Conservation (phyloP, 495 filamentous ascomycete species). For the Aspergillus haitiensis region DNA sequence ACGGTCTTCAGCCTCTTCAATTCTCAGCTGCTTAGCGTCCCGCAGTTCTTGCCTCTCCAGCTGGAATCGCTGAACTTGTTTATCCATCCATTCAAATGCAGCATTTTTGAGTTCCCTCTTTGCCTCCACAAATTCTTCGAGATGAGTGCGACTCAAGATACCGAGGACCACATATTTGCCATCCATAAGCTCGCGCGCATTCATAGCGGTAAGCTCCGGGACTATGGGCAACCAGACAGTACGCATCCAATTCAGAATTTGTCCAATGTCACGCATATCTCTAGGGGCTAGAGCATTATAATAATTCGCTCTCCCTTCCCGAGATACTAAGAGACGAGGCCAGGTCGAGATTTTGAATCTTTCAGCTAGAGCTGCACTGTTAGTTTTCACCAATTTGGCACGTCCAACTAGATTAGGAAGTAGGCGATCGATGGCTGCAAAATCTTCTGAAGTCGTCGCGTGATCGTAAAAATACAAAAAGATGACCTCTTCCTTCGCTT, state of each 20-base stretch:
- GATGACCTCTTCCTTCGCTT: conserved; percentile 90
- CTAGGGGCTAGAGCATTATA: conserved; percentile 80
- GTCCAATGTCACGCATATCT: conserved; percentile 83
- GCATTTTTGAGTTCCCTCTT: conserved; percentile 94
- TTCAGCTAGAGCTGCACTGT: conserved; percentile 66
- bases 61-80: conserved; percentile 83
- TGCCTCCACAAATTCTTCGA: conserved; percentile 73
- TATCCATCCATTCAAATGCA: conserved; percentile 96
- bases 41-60: conserved; percentile 88
- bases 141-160: conserved; percentile 75
- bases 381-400: conserved; percentile 87
- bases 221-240: conserved; percentile 97
- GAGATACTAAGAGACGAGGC: conserved; percentile 85
- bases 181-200: conserved; percentile 92
- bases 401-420: conserved; percentile 85
- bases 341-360: conserved; percentile 94
- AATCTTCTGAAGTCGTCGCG: conserved; percentile 89
- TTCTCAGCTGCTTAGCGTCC: conserved; percentile 89
- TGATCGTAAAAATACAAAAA: conserved; percentile 98
- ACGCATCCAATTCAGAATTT: conserved; percentile 89
- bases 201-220: conserved; percentile 86
- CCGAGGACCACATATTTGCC: conserved; percentile 90
- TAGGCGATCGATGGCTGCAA: conserved; percentile 80
- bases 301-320: conserved; percentile 85
- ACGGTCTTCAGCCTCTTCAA: conserved; percentile 94